Conservation (phyloP, 2,329 filamentous ascomycete genomes). For the Alternaria sp. region DNA sequence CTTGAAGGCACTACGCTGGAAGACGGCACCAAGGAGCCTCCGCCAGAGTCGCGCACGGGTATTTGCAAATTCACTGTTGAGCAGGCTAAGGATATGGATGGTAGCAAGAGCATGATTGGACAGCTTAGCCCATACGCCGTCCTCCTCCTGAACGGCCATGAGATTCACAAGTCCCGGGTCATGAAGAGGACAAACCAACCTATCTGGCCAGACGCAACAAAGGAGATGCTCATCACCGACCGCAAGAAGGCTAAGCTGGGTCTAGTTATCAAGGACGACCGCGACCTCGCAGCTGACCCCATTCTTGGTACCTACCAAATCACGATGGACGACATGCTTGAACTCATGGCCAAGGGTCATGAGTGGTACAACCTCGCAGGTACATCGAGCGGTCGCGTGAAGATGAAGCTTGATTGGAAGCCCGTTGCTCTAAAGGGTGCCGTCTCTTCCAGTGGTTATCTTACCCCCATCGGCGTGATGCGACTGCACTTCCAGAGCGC, state of each 20-base stretch:
- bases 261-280: conserved; percentile 92
- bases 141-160: conserved; percentile 88
- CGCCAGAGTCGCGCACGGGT: conserved; percentile 90
- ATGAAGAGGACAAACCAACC: conserved; percentile 97
- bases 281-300: conserved; percentile 82
- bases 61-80: conserved; percentile 93
- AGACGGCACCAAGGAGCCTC: conserved; percentile 79
- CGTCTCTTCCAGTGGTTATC: conserved; percentile 81
- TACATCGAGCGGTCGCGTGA: conserved; percentile 81
- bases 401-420: conserved; percentile 94
- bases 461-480: conserved; percentile 94
- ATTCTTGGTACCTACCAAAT: conserved; percentile 93
- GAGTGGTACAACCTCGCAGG: conserved; percentile 94
- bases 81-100: conserved; percentile 95
- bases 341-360: conserved; percentile 87
- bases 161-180: conserved; percentile 87
- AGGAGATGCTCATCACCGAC: conserved; percentile 95
- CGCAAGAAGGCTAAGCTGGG: conserved; percentile 89
- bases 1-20: conserved; percentile 73
- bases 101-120: conserved; percentile 88
- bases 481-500: conserved; percentile 89
- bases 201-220: conserved; percentile 90
- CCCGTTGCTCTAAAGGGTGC: conserved; percentile 86
- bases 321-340: conserved; percentile 90
- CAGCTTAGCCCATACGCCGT: conserved; percentile 89